Conservation (phyloP, 108 stramenopile species). For the Stephanodiscus triporus region DNA sequence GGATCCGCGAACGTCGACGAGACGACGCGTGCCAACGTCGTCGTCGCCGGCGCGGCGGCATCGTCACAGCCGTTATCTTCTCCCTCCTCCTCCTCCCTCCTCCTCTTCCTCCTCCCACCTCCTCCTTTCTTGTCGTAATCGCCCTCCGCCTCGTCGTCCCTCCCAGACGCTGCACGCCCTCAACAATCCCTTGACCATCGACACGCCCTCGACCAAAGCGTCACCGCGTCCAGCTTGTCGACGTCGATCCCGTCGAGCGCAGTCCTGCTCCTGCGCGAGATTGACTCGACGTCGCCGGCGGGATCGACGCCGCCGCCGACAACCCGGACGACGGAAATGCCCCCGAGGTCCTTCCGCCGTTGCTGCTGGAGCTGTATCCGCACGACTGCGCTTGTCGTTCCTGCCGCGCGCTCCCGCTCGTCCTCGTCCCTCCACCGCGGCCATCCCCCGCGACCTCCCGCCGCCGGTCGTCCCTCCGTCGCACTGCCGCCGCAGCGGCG, state of each 20-base stretch:
- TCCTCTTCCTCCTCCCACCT: slow-evolving; percentile 28
- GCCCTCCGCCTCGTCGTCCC: slow-evolving; percentile 3
- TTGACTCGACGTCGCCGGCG: neutral
- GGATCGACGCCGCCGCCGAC: neutral
- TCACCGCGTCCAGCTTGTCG: slow-evolving; percentile 62
- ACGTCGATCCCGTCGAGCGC: slow-evolving; percentile 57
- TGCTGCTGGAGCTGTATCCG: slow-evolving; percentile 44
- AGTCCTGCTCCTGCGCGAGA: slow-evolving; percentile 25
- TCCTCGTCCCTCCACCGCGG: slow-evolving; percentile 17
- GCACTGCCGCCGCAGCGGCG: slow-evolving; percentile 67
- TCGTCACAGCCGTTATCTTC: slow-evolving; percentile 21
- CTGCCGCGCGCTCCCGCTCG: slow-evolving; percentile 27
- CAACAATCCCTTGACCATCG: slow-evolving; percentile 53
- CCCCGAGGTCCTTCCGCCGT: slow-evolving; percentile 31
- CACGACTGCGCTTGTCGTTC: slow-evolving; percentile 51
- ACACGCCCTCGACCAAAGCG: slow-evolving; percentile 52
- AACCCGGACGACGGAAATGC: slow-evolving; percentile 19
- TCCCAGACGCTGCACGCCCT: slow-evolving; percentile 54
- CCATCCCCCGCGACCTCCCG: slow-evolving; percentile 30
- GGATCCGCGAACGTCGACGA: neutral
- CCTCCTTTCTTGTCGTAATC: slow-evolving; percentile 5
- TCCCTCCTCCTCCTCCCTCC: slow-evolving; percentile 17
- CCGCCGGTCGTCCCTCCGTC: slow-evolving; percentile 32
- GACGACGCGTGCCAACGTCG: neutral
- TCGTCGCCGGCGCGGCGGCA: neutral